Evolutionary conservation across 2,329 filamentous ascomycete species (phyloP).

Genomic region (Venturia aucupariae): DNA sequence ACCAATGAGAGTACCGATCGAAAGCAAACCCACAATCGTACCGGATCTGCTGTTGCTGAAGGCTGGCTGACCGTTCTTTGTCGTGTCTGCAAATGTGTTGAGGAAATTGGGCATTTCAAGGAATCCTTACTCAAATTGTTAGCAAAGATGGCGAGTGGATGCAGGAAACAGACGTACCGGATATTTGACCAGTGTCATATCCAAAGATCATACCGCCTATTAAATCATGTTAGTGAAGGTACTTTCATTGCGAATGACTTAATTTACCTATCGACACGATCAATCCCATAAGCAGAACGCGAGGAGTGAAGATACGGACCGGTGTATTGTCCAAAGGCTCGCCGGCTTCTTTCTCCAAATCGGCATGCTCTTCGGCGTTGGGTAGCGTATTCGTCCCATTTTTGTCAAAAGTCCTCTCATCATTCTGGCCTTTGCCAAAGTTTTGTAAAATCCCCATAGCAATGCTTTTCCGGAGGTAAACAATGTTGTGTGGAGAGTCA

Average conservation of each 20-base stretch:
- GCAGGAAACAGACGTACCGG: not conserved
- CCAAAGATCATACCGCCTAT: conserved; percentile 14
- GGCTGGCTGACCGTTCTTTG: conserved; percentile 6
- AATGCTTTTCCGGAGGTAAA: not conserved
- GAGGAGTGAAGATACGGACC: conserved; percentile 4
- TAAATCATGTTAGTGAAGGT: not conserved
- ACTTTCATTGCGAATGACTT: not conserved
- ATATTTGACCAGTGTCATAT: conserved; percentile 16
- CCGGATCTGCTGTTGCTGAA: conserved; percentile 28
- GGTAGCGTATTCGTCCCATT: conserved; percentile 4
- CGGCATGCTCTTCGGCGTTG: not conserved
- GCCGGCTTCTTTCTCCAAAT: conserved; percentile 9
- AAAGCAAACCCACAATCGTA: conserved; percentile 28
- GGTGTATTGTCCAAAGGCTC: conserved; percentile 7
- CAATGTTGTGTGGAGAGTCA: not conserved
- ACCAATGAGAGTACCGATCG: conserved; percentile 34
- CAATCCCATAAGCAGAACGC: conserved; percentile 12
- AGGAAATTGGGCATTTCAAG: conserved; percentile 16
- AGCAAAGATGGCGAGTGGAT: not conserved
- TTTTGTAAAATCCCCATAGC: conserved; percentile 7
- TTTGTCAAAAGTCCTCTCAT: not conserved
- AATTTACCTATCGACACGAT: conserved; percentile 10
- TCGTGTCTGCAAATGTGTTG: conserved; percentile 12
- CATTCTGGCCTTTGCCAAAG: not conserved
- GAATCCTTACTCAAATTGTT: conserved; percentile 12